These are phyloP conservation scores for Cardamine occulta DNA, from an alignment of 345 rosid genomes.

Conservation along the genomic window DNA sequence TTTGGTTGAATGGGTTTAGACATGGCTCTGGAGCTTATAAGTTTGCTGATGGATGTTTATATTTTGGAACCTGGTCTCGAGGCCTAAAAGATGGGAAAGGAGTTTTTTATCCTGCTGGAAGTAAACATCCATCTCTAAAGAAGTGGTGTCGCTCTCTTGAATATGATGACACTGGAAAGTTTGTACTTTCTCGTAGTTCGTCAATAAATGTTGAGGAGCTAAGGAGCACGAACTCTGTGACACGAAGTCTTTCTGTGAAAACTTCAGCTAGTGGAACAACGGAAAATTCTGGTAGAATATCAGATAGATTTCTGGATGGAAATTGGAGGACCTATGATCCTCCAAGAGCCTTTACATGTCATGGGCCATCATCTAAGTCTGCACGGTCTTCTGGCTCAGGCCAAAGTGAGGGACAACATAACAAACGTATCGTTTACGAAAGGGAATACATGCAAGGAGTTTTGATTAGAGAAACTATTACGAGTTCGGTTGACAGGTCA, in stretches of 20 bases:
- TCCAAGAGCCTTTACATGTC: conserved; percentile 45
- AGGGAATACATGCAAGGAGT: conserved; percentile 96
- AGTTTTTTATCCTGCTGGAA: conserved; percentile 78
- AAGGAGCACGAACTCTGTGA: conserved; percentile 43
- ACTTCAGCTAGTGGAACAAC: conserved; percentile 48
- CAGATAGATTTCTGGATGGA: conserved; percentile 55
- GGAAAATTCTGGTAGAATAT: conserved; percentile 56
- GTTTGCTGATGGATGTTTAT: conserved; percentile 78
- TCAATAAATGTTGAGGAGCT: conserved; percentile 55
- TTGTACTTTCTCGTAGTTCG: conserved; percentile 50
- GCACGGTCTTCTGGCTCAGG: conserved; percentile 49
- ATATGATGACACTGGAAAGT: conserved; percentile 53
- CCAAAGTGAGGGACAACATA: conserved; percentile 51
- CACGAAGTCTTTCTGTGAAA: conserved; percentile 64
- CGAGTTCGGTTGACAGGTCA: conserved; percentile 46
- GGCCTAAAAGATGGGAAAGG: conserved; percentile 94
- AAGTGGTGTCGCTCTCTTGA: conserved; percentile 55
- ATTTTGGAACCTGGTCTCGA: conserved; percentile 79
- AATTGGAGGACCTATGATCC: conserved; percentile 44
- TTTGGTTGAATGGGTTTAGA: conserved; percentile 77
- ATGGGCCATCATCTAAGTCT: conserved; percentile 47
- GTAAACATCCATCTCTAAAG: conserved; percentile 69
- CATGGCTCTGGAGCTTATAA: conserved; percentile 86
- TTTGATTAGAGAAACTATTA: conserved; percentile 63
- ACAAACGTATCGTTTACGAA: conserved; percentile 56